phyloP scores from a whole-genome alignment of 768 basidiomycete species.

The Lactarius tabidus region DNA sequence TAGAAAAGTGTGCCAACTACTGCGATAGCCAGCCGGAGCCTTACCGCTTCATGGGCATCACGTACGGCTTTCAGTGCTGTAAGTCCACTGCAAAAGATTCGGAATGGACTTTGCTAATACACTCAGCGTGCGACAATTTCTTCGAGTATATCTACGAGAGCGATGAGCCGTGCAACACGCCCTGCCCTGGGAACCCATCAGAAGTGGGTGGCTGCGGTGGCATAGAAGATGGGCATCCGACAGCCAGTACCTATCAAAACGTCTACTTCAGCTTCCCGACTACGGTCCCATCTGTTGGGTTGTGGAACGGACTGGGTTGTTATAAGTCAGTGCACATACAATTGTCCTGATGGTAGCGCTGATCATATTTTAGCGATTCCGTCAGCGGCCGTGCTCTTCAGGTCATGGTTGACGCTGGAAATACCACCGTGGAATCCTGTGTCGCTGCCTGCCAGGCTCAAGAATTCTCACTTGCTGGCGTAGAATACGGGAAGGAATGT shows the following conservation, averaged over 20 bases:
- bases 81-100: background rate
- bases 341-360: background rate
- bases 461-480: slow-evolving; percentile 64
- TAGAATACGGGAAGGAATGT: slow-evolving; percentile 68
- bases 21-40: slow-evolving; percentile 36
- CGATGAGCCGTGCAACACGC: slow-evolving; percentile 49
- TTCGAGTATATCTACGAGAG: background rate
- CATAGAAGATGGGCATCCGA: background rate
- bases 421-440: slow-evolving; percentile 61
- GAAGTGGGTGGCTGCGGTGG: background rate
- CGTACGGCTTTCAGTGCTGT: slow-evolving; percentile 63
- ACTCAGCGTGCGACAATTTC: background rate
- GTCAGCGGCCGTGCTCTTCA: slow-evolving; percentile 33
- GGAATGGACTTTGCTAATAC: background rate
- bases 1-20: slow-evolving; percentile 44
- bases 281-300: background rate
- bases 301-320: background rate
- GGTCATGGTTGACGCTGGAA: slow-evolving; percentile 36
- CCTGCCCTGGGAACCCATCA: slow-evolving; percentile 38
- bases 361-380: slow-evolving; percentile 32
- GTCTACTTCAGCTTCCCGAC: background rate
- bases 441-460: slow-evolving; percentile 61
- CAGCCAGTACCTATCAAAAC: background rate
- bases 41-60: slow-evolving; percentile 63
- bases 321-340: background rate